Percentiles rank a stretch among this genome's conserved stretches.
Evolutionary conservation across 2,329 filamentous ascomycete species (phyloP).

Genomic region (Xylaria sp.): DNA sequence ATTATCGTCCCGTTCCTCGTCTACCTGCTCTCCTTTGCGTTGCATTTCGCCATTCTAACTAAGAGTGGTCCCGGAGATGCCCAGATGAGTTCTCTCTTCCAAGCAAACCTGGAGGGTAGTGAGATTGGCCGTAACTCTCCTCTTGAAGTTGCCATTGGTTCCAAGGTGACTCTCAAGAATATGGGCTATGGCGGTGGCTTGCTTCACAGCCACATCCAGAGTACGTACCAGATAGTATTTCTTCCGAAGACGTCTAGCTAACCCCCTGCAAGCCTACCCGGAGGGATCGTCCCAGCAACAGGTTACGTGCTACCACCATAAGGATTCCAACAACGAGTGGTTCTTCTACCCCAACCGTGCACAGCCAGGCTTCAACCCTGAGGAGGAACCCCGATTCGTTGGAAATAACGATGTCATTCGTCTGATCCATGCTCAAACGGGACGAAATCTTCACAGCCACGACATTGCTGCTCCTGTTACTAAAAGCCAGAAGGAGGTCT

Average conservation of each 20-base stretch:
- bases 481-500: conserved; percentile 91
- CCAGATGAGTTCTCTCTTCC: conserved; percentile 99
- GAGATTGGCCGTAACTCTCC: conserved; percentile 94
- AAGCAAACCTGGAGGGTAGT: conserved; percentile 92
- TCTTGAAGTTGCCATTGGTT: conserved; percentile 87
- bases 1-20: conserved; percentile 88
- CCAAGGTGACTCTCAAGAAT: conserved; percentile 92
- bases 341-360: conserved; percentile 94
- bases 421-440: conserved; percentile 91
- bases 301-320: conserved; percentile 99
- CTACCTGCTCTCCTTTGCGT: conserved; percentile 93
- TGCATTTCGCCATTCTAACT: conserved; percentile 92
- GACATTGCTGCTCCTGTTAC: conserved; percentile 84
- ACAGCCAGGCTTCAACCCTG: conserved; percentile 71
- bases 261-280: conserved; percentile 62
- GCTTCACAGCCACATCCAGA: conserved; percentile 94
- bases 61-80: conserved; percentile 95
- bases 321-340: conserved; percentile 99
- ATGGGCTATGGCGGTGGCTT: conserved; percentile 99
- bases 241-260: conserved; percentile 11
- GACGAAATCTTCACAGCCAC: conserved; percentile 96
- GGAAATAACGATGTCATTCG: conserved; percentile 78
- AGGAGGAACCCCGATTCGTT: conserved; percentile 74
- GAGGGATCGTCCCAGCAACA: conserved; percentile 95
- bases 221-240: conserved; percentile 27